These are phyloP conservation scores for Furcasterigmium sp. DNA, from an alignment of 2,329 filamentous ascomycete genomes.

Conservation along the genomic window DNA sequence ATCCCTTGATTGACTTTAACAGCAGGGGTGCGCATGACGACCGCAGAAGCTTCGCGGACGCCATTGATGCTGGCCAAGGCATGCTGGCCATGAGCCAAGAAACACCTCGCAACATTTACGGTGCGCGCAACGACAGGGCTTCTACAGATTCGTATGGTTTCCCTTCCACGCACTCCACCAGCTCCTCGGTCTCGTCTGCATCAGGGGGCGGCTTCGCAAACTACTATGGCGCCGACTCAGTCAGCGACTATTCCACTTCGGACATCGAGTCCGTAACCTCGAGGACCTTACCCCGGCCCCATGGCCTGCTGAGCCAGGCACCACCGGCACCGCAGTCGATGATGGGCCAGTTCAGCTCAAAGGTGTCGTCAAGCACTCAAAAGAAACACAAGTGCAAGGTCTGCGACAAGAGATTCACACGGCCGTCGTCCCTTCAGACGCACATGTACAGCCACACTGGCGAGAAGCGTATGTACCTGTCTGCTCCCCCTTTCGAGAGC, in stretches of 20 bases:
- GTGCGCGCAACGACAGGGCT: constrained; percentile 59
- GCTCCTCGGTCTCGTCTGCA: constrained; percentile 91
- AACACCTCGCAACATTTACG: constrained; percentile 86
- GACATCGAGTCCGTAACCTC: constrained; percentile 79
- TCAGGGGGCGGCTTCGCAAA: constrained; percentile 78
- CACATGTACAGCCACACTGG: constrained; percentile 99
- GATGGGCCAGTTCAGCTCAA: constrained; percentile 98
- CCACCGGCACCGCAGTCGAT: constrained; percentile 90
- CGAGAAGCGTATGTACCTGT: constrained; percentile 80
- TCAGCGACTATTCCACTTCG: constrained; percentile 91
- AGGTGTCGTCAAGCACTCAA: constrained; percentile 89
- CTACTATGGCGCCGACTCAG: constrained; percentile 79
- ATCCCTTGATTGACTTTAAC: constrained; percentile 59
- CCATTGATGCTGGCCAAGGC: constrained; percentile 85
- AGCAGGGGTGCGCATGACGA: constrained; percentile 38
- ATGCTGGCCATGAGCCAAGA: constrained; percentile 97
- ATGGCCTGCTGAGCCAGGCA: constrained; percentile 54
- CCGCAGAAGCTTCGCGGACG: constrained; percentile 74
- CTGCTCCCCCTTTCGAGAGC: neutral
- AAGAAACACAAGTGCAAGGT: constrained; percentile 99
- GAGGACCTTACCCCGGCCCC: constrained; percentile 77
- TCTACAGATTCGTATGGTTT: constrained; percentile 89
- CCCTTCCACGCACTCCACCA: constrained; percentile 75
- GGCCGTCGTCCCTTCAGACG: constrained; percentile 89
- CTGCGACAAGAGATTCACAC: constrained; percentile 94